These are phyloP conservation scores for Saprolegnia parasitica DNA, from an alignment of 352 stramenopile genomes.

Conservation along the genomic window DNA sequence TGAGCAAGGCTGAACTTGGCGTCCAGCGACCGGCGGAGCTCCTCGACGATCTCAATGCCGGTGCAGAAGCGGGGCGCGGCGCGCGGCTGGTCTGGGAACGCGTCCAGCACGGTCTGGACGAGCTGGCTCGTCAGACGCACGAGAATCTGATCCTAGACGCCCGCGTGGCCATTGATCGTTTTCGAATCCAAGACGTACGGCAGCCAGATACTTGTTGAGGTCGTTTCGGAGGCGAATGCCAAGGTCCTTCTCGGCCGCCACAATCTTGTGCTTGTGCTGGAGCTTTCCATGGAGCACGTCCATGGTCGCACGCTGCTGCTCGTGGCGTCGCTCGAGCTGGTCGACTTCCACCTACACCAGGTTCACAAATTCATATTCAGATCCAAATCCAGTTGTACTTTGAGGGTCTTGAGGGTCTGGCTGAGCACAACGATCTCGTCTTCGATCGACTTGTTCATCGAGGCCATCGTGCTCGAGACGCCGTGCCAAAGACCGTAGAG, in stretches of 20 bases:
- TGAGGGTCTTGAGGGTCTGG: slow-evolving; percentile 40
- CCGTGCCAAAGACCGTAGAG: slow-evolving; percentile 46
- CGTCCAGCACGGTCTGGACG: slow-evolving; percentile 37
- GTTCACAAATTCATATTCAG: background rate
- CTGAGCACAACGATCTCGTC: slow-evolving; percentile 37
- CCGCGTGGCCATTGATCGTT: background rate
- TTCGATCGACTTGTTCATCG: slow-evolving; percentile 35
- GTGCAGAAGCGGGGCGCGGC: background rate
- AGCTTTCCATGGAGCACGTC: slow-evolving; percentile 38
- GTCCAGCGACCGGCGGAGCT: slow-evolving; percentile 7
- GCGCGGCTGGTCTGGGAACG: slow-evolving; percentile 23
- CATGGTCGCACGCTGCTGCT: slow-evolving; percentile 32
- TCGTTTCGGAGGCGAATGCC: slow-evolving; percentile 52
- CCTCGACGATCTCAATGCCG: slow-evolving; percentile 6
- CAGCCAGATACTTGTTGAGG: slow-evolving; percentile 43
- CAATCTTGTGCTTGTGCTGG: slow-evolving; percentile 34
- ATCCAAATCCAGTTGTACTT: background rate
- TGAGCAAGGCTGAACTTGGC: background rate
- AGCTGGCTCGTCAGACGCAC: slow-evolving; percentile 35
- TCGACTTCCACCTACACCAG: slow-evolving; percentile 35
- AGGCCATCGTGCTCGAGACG: slow-evolving; percentile 33
- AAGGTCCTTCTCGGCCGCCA: slow-evolving; percentile 40
- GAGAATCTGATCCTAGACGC: slow-evolving; percentile 38
- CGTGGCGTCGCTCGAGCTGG: slow-evolving; percentile 33
- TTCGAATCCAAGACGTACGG: slow-evolving; percentile 28